Percentiles rank a stretch among this genome's conserved stretches.
Evolutionary conservation across 192 early-diverging fungal species (phyloP).

Genomic region (Blastocladiella britannica): DNA sequence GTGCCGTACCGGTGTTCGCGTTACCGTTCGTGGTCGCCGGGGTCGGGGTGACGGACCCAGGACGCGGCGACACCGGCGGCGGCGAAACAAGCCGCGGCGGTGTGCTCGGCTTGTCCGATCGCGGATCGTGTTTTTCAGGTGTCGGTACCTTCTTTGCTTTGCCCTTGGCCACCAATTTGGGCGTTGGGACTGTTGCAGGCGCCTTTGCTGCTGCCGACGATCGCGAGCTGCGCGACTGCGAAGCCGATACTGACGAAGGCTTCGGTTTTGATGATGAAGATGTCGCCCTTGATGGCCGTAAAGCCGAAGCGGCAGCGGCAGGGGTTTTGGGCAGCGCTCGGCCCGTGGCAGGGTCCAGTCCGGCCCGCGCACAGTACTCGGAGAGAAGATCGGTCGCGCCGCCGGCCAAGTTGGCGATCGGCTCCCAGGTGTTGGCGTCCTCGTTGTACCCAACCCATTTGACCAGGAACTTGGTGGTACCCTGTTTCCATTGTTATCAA

Average conservation of each 20-base stretch:
- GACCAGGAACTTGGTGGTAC: too few relatives aligned
- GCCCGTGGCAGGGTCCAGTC: background rate
- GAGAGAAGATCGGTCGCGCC: too few relatives aligned
- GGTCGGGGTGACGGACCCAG: background rate
- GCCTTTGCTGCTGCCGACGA: background rate
- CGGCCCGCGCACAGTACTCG: too few relatives aligned
- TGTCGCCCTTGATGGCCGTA: background rate
- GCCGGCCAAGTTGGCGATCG: too few relatives aligned
- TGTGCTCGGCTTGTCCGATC: too few relatives aligned
- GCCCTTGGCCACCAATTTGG: background rate
- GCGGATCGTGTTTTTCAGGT: too few relatives aligned
- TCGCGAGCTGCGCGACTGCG: background rate
- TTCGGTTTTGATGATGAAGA: background rate
- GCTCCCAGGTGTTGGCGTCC: background rate
- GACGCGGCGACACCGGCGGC: background rate
- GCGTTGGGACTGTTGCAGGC: background rate
- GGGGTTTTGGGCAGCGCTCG: background rate
- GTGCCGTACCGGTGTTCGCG: background rate
- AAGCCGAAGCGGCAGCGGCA: background rate
- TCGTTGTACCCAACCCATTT: background rate
- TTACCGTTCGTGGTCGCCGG: background rate
- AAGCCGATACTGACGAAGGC: background rate
- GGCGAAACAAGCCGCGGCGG: too few relatives aligned
- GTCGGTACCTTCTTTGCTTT: background rate
- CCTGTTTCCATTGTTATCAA: too few relatives aligned